Base-by-base conservation (phyloP, 1,284 basidiomycete genomes). In the Phylloporus gajari region DNA sequence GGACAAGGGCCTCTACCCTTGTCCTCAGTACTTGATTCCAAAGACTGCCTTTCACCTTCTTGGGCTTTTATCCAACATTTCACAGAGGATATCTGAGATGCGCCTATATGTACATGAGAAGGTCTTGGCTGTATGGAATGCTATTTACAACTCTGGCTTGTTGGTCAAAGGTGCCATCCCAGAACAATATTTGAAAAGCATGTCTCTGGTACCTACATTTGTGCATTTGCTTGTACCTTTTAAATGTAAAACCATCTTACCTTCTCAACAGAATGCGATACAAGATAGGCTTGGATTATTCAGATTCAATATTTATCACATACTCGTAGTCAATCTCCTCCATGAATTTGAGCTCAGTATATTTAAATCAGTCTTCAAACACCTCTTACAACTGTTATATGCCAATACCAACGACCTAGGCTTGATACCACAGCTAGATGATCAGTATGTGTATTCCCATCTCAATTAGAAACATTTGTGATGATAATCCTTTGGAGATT, bases 221-320 rank as follows among this genome's bases (percentile, higher is more conserved):
- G 79, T 82, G 53, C 27, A 73, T 59, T 17, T 3, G 17, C 27
- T 19, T n/a, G 23, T 48, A 23, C 23, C 21, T 25, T 25, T 9
- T 9, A 25, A 13, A 53, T n/a, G 13, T n/a, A 35, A 35, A 35
- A 35, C 35, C 35, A 35, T 35, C 35, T 35, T 35, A 35, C 35
- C 35, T 13, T 13, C 12, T 13, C 15, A 40, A 35, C 66, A 84
- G 84, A 85, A 84, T 69, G 78, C 83, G 0, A 84, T 86, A 60
- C 79, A 79, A 0, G 68, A 79, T 0, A 48, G 64, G 0, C 76
- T 86, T 0, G 30, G 27, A 4, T 30, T 46, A 0, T 70, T 79
- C 5, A 80, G 78, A 1, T 76, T 82, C n/a, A 74, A 84, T 35
- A 69, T 79, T 9, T 83, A 79, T 62, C 68, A 40, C 2, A 74